phyloP scores from a whole-genome alignment of 768 basidiomycete species.

The Suillus subluteus region DNA sequence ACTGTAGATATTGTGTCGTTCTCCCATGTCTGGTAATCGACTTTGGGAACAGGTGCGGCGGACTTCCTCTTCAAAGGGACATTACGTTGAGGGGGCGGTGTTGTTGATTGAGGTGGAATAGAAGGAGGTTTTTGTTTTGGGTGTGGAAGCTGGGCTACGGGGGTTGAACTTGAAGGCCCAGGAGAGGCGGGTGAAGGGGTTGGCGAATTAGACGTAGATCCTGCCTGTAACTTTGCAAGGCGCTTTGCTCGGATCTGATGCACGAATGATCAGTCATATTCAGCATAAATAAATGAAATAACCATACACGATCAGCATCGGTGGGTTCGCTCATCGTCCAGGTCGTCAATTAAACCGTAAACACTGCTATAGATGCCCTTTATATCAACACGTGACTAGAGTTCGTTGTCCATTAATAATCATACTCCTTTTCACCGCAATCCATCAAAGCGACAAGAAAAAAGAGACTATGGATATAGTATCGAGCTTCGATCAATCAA shows the following conservation, averaged over 20 bases:
- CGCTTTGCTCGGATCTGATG: conserved; percentile 88
- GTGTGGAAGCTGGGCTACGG: conserved; percentile 37
- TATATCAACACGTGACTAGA: conserved; percentile 1
- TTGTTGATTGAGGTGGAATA: conserved; percentile 31
- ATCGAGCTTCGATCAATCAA: not conserved
- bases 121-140: conserved; percentile 35
- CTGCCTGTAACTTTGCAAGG: conserved; percentile 77
- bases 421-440: no score
- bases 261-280: not conserved
- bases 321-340: conserved; percentile 49
- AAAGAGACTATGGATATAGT: conserved; percentile 1
- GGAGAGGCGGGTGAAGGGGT: conserved; percentile 30
- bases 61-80: conserved; percentile 54
- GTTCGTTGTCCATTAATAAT: no score
- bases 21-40: conserved; percentile 73
- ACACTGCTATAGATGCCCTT: not conserved
- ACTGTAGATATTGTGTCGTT: conserved; percentile 66
- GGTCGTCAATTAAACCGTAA: not conserved
- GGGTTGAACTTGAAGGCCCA: conserved; percentile 21
- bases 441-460: not conserved
- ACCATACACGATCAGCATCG: conserved; percentile 79
- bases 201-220: conserved; percentile 29
- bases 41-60: conserved; percentile 37
- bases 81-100: conserved; percentile 35
- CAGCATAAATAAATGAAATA: not conserved